Conservation (phyloP, 345 rosid species). For the Brassica nigra region DNA sequence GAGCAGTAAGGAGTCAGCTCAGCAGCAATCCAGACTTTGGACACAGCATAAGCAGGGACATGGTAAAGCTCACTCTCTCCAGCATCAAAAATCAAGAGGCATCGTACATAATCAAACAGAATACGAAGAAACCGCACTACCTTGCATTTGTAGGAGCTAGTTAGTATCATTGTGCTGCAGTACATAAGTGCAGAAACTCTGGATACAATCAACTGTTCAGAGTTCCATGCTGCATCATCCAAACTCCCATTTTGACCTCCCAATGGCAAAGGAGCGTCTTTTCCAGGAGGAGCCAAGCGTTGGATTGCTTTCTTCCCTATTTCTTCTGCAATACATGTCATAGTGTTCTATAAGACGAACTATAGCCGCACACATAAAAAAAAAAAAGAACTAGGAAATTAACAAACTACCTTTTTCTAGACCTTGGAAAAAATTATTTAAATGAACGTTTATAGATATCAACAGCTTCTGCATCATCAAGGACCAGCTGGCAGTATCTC, state of each 20-base stretch:
- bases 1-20: neutral
- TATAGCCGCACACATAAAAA: constrained; percentile 16
- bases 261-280: constrained; percentile 64
- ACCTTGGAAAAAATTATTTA: constrained; percentile 70
- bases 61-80: neutral
- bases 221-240: constrained; percentile 50
- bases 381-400: neutral
- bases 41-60: neutral
- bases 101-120: neutral
- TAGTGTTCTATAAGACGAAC: constrained; percentile 7
- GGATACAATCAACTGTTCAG: constrained; percentile 48
- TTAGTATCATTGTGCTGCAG: constrained; percentile 72
- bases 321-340: constrained; percentile 51
- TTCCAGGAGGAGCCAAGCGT: constrained; percentile 71
- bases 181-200: constrained; percentile 57
- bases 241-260: constrained; percentile 56
- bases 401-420: constrained; percentile 73
- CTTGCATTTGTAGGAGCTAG: constrained; percentile 66
- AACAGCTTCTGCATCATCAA: constrained; percentile 71
- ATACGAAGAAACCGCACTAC: constrained; percentile 36
- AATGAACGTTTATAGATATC: constrained; percentile 55
- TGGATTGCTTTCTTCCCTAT: constrained; percentile 61
- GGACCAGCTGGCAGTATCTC: constrained; percentile 78
- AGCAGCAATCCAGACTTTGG: constrained; percentile 6
- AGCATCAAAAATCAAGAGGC: constrained; percentile 4